phyloP scores from a whole-genome alignment of 306 rosid species.

The Ochetophila trinervis region DNA sequence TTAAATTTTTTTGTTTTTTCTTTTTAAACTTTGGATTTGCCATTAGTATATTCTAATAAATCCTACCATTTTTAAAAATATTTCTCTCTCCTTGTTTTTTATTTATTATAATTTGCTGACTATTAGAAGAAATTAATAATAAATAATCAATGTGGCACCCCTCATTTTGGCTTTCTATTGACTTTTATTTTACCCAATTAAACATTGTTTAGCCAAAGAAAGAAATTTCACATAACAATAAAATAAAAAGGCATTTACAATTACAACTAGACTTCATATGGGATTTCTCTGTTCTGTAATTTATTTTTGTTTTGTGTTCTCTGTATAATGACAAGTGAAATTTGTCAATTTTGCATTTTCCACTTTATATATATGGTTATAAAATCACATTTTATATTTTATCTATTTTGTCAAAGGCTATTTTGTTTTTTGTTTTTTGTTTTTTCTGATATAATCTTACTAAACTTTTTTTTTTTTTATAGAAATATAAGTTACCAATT shows the following conservation, averaged over 20 bases:
- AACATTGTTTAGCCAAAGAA: background rate
- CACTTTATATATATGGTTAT: no score
- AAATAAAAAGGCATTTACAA: conserved; percentile 9
- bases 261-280: background rate
- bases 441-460: no score
- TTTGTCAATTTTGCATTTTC: background rate
- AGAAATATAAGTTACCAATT: no score
- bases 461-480: no score
- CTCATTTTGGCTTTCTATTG: background rate
- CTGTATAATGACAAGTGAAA: background rate
- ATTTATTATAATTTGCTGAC: conserved; percentile 8
- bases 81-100: background rate
- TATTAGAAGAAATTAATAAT: background rate
- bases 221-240: background rate
- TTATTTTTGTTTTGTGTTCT: background rate
- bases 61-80: background rate
- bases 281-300: background rate
- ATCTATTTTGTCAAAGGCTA: no score
- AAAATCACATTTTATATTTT: no score
- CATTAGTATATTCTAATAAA: conserved; percentile 17
- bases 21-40: conserved; percentile 2
- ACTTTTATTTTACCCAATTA: background rate
- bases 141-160: background rate
- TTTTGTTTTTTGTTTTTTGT: no score
- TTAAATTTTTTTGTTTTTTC: background rate